A percentile compares a stretch with the other conserved stretches of the same genome.
Evolutionary conservation across 352 stramenopile genomes (phyloP).

Genomic region (Phytophthora meadii): DNA sequence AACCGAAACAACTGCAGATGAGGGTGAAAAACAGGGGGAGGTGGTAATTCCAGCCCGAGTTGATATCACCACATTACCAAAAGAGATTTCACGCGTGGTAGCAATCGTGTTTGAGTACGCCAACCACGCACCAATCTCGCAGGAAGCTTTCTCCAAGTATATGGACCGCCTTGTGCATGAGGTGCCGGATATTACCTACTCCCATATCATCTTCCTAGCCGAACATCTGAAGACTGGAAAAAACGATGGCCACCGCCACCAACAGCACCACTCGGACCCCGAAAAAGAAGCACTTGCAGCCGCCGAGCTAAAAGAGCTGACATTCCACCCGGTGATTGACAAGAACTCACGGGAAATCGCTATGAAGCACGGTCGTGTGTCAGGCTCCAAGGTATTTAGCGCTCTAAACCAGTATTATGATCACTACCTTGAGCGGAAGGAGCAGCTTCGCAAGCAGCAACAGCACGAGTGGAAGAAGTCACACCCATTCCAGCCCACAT

Average conservation of each 20-base stretch:
- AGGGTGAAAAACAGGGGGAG: constrained; percentile 1
- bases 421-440: constrained; percentile 69
- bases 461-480: constrained; percentile 62
- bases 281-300: constrained; percentile 26
- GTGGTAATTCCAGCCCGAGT: constrained; percentile 44
- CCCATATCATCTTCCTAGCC: constrained; percentile 73
- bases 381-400: constrained; percentile 70
- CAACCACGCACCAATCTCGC: constrained; percentile 51
- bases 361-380: constrained; percentile 63
- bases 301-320: constrained; percentile 58
- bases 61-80: constrained; percentile 51
- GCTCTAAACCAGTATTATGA: constrained; percentile 78
- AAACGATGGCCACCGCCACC: constrained; percentile 33
- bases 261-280: constrained; percentile 21
- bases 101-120: constrained; percentile 75
- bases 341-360: constrained; percentile 71
- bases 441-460: constrained; percentile 58
- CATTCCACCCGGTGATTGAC: constrained; percentile 75
- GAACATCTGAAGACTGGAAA: constrained; percentile 57
- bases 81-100: constrained; percentile 62
- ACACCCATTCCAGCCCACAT: constrained; percentile 71
- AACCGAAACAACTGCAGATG: constrained; percentile 2
- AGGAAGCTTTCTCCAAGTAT: constrained; percentile 45
- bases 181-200: constrained; percentile 71
- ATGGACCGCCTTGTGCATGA: constrained; percentile 77